These are phyloP conservation scores for Ustilago bromivora DNA, from an alignment of 1,284 basidiomycete genomes.

Conservation along the genomic window DNA sequence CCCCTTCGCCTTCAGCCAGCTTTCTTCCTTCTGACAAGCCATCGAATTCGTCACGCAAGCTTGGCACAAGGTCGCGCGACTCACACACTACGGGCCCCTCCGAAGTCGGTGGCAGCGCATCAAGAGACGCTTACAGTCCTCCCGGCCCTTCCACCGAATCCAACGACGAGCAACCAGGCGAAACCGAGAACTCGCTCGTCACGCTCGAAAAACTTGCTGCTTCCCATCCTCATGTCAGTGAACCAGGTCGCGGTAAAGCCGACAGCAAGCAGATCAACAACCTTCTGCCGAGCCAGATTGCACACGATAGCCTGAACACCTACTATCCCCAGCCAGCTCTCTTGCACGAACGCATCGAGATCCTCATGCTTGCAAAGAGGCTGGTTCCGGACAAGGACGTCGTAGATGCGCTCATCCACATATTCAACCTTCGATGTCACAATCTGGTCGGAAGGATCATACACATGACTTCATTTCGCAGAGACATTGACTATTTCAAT, in stretches of 20 bases:
- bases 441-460: constrained; percentile 54
- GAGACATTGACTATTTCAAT: constrained; percentile 47
- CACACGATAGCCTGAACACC: constrained; percentile 15
- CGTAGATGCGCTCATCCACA: constrained; percentile 28
- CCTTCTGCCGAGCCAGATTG: constrained; percentile 10
- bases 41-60: constrained; percentile 15
- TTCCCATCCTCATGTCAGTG: constrained; percentile 39
- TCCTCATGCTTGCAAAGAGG: constrained; percentile 32
- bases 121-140: constrained; percentile 23
- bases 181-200: constrained; percentile 34
- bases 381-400: constrained; percentile 28
- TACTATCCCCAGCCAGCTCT: constrained; percentile 23
- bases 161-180: constrained; percentile 38
- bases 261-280: constrained; percentile 43
- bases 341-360: constrained; percentile 40
- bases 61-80: constrained; percentile 35
- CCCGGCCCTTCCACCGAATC: constrained; percentile 21
- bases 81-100: constrained; percentile 28
- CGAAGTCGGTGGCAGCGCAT: constrained; percentile 19
- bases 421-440: constrained; percentile 44
- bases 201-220: constrained; percentile 50
- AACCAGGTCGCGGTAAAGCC: constrained; percentile 40
- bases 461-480: constrained; percentile 40
- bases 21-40: constrained; percentile 17
- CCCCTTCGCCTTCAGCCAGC: constrained; percentile 20